phyloP scores from a whole-genome alignment of 106 monocot genomes.

The Iris macrosiphon region DNA sequence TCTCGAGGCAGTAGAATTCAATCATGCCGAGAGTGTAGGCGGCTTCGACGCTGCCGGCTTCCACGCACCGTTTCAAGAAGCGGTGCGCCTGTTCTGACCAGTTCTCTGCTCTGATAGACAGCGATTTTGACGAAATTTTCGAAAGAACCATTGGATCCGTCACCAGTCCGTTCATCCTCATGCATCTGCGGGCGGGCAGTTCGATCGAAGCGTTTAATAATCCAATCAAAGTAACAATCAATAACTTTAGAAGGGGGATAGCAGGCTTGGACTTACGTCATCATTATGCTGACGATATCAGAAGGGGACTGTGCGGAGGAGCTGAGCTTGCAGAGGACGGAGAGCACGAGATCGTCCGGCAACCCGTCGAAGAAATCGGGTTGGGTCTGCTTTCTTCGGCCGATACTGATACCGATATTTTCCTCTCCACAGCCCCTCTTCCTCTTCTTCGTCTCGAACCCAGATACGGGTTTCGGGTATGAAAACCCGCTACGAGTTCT shows the following conservation, averaged over 20 bases:
- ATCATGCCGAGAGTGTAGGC: slow-evolving; percentile 68
- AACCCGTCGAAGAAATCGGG: slow-evolving; percentile 42
- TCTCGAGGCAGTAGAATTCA: slow-evolving; percentile 56
- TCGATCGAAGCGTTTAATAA: not conserved
- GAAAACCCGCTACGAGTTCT: slow-evolving; percentile 1
- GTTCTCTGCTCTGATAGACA: slow-evolving; percentile 27
- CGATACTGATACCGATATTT: not conserved
- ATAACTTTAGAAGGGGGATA: not conserved
- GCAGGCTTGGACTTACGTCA: slow-evolving; percentile 26
- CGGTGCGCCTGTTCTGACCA: slow-evolving; percentile 53
- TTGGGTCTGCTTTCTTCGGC: not conserved
- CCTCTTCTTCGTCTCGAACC: not conserved
- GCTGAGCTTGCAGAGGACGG: slow-evolving; percentile 39
- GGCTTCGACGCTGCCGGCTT: slow-evolving; percentile 62
- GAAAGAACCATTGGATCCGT: slow-evolving; percentile 34
- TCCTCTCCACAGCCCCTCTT: not conserved
- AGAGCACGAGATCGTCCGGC: slow-evolving; percentile 65
- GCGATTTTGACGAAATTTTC: slow-evolving; percentile 27
- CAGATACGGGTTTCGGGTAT: slow-evolving; percentile 6
- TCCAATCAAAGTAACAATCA: not conserved
- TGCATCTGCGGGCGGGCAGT: slow-evolving; percentile 54
- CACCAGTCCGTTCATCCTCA: slow-evolving; percentile 32
- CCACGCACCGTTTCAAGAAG: slow-evolving; percentile 47
- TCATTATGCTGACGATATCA: slow-evolving; percentile 31
- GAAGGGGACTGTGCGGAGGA: slow-evolving; percentile 36